Evolutionary conservation across 345 rosid species (phyloP), one percentile per base, ranked within the genome.

Genomic region (Eucalyptus polybractea): DNA sequence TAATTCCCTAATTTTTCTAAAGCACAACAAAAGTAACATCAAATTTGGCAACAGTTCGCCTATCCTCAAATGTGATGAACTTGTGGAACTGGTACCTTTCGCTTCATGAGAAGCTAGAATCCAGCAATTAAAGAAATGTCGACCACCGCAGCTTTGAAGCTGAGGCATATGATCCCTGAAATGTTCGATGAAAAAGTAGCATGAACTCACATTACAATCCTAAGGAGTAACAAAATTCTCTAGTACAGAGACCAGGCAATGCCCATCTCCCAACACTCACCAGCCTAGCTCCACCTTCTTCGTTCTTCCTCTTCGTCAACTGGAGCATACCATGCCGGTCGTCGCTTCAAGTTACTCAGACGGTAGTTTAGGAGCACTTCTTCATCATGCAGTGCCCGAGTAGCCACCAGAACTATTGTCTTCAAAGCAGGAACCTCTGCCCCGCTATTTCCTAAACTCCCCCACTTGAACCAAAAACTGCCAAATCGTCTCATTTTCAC

Each of bases 231-330:
- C 27, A 40, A 37, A 76, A 42, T 76, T 40, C 85, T 76, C 15
- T 76, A 21, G 8, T 40, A 76, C 15, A 40, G 45, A 40, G 85
- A 76, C 47, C 85, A 21, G 47, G 85, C 47, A 76, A 25, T 40
- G 45, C 10, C 85, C 47, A 76, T 76, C 8, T 76, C 47, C 85
- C 85, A 42, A 47, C 89, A 14, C 3, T 58, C 80, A 37, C 31
- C n/a, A 40, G 54, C 40, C 88, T 90, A 95, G 93, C 95, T 93
- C 94, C 94, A 96, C 91, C 95, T 93, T 92, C 97, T 93, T 86
- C 88, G 88, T 90, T 95, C 98, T 91, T 97, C 98, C 87, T 96
- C 98, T 91, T 97, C 99, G 60, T 95, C 95, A 45, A 97, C 96
- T 0, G 96, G 94, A 86, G 91, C 90, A 93, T 96, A 97, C 99